These are phyloP conservation scores for Zostera marina DNA, from an alignment of 116 monocot genomes.

Conservation along the genomic window DNA sequence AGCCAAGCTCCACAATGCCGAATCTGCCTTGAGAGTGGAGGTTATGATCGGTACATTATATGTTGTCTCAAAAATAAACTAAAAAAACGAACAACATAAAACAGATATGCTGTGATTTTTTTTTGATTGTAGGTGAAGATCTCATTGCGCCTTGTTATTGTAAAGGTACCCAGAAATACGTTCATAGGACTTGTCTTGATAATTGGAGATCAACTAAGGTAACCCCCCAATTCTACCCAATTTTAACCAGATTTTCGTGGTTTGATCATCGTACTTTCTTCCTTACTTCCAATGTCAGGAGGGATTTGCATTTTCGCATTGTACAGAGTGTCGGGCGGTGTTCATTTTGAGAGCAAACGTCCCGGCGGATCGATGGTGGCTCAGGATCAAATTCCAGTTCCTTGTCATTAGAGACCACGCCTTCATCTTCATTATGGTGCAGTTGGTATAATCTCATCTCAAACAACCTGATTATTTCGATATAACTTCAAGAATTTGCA, in stretches of 20 bases:
- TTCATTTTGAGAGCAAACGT: constrained; percentile 91
- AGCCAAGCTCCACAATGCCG: constrained; percentile 67
- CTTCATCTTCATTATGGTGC: constrained; percentile 74
- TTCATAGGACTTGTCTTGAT: constrained; percentile 86
- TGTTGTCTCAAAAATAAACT: constrained; percentile 9
- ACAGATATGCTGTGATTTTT: not conserved
- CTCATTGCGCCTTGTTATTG: constrained; percentile 90
- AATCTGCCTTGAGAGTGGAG: constrained; percentile 90
- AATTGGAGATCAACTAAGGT: constrained; percentile 99
- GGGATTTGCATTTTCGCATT: constrained; percentile 98
- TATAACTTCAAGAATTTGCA: not conserved
- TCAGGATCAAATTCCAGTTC: constrained; percentile 79
- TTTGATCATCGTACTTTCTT: not conserved
- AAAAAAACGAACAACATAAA: not conserved
- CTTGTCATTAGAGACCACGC: constrained; percentile 88
- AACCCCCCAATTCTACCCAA: not conserved
- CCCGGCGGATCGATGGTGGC: constrained; percentile 90
- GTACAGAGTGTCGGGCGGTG: constrained; percentile 85
- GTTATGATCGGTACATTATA: constrained; percentile 30
- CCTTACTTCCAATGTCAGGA: constrained; percentile 30
- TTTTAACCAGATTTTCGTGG: not conserved
- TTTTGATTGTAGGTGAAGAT: constrained; percentile 53
- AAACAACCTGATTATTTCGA: not conserved
- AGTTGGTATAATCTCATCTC: constrained; percentile 36
- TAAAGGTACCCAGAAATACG: constrained; percentile 91